Evolutionary conservation across 1,139 yeast species (phyloP).

Genomic region (Meyerozyma carpophila): DNA sequence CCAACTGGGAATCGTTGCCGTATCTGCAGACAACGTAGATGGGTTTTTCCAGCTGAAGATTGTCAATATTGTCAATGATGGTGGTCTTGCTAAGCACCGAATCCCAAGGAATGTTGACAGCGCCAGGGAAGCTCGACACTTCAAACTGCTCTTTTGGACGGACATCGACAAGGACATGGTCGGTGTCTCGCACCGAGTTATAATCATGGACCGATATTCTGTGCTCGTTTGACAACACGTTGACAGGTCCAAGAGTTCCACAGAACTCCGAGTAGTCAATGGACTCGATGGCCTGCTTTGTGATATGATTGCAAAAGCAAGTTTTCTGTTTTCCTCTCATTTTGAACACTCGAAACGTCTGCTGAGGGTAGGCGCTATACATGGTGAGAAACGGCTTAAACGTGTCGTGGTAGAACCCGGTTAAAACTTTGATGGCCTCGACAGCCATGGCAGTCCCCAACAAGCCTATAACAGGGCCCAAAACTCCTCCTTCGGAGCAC

Average conservation of each 20-base stretch:
- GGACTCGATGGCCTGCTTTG: constrained; percentile 36
- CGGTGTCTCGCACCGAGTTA: constrained; percentile 8
- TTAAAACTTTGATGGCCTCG: constrained; percentile 73
- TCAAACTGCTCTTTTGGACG: constrained; percentile 74
- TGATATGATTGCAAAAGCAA: constrained; percentile 72
- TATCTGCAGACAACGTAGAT: constrained; percentile 66
- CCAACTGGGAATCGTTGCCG: constrained; percentile 89
- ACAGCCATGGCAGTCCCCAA: constrained; percentile 87
- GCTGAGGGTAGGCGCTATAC: constrained; percentile 72
- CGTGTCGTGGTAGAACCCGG: constrained; percentile 46
- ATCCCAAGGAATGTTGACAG: constrained; percentile 63
- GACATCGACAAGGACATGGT: constrained; percentile 59
- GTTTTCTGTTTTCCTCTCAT: constrained; percentile 64
- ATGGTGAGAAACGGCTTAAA: constrained; percentile 67
- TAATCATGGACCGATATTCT: constrained; percentile 51
- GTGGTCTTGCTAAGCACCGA: constrained; percentile 34
- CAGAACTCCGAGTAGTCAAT: constrained; percentile 73
- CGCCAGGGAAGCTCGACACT: constrained; percentile 54
- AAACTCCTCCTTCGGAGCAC: constrained; percentile 91
- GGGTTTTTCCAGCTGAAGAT: constrained; percentile 7
- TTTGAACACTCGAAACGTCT: constrained; percentile 64
- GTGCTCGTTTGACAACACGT: constrained; percentile 32
- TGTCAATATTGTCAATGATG: constrained; percentile 14
- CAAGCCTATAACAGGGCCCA: constrained; percentile 93
- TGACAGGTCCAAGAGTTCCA: constrained; percentile 47